Base-by-base conservation (phyloP, 768 basidiomycete genomes). In the Boletus reticuloceps region DNA sequence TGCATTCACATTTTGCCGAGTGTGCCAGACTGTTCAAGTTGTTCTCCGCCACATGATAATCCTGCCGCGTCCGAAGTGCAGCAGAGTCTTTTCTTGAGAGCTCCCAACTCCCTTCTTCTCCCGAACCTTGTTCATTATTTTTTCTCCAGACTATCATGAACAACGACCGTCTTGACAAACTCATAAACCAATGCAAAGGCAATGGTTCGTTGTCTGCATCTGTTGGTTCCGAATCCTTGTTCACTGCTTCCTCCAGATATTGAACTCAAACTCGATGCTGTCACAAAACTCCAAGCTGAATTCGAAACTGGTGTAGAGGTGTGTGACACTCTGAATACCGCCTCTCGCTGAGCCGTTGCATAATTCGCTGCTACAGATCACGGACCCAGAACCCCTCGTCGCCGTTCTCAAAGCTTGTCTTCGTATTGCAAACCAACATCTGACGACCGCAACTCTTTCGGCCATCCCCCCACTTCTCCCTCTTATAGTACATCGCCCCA, bases 381-480 rank as follows among this genome's bases (percentile, higher is more conserved):
- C 79, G 27, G 91, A 93, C 66, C 70, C 84, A 9, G 93, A 94
- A 64, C 73, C 76, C 38, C 76, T 94, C 65, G 79, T 94, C 56
- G 74, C 75, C 54, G 75, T 80, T 38, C 78, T 95, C 66, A 92
- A 89, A 70, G 64, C 84, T 37, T 90, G 85, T 62, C 79, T 94
- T 62, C 83, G 89, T 62, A 85, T 85, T 42, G 80, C 91, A 44
- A 92, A 94, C 73, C 85, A 90, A 65, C 90, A 92, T 64, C 75
- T 95, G 39, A 82, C 85, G 9, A 84, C 83, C 51, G 91, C 92
- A 36, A 85, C 91, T 31, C 75, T 94, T 61, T 79, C 82, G 54
- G 83, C 82, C 32, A 73, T 94, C 37, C 85, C 85, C 16, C 75
- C 84, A 10, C 74, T 89, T 52, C 78, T 90, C 36, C 83, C 84